Evolutionary conservation across 2,329 filamentous ascomycete genomes (phyloP).

Genomic region (Colletotrichum sp.): DNA sequence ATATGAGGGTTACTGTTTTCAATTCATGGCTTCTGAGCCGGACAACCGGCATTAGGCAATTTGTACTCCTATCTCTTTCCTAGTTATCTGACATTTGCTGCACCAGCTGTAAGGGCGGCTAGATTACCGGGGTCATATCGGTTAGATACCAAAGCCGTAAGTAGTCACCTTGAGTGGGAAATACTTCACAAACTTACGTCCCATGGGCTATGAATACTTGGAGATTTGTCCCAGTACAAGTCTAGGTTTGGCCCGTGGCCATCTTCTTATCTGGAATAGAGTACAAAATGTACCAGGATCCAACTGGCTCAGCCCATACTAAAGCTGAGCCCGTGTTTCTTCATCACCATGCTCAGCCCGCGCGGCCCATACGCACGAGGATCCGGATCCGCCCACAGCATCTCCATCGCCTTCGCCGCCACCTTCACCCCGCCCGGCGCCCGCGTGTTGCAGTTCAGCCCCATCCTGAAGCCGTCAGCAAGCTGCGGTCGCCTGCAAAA

Average conservation of each 20-base stretch:
- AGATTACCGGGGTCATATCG: too few species aligned
- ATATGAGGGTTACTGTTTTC: too few species aligned
- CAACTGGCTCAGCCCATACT: neutral
- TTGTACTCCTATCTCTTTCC: too few species aligned
- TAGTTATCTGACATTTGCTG: too few species aligned
- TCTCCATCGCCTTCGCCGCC: neutral
- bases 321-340: neutral
- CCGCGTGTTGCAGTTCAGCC: neutral
- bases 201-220: too few species aligned
- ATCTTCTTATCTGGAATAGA: rapidly evolving
- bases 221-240: too few species aligned
- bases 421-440: neutral
- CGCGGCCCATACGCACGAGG: neutral
- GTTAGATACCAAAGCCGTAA: too few species aligned
- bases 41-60: too few species aligned
- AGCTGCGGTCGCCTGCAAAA: neutral
- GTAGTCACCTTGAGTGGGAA: too few species aligned
- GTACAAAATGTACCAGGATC: neutral
- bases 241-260: rapidly evolving
- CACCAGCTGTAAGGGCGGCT: too few species aligned
- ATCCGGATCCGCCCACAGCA: neutral
- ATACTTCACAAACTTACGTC: too few species aligned
- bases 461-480: neutral
- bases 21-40: too few species aligned
- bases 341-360: neutral